Base-by-base conservation (phyloP, 75 land plant species). In the Pinus taeda region DNA sequence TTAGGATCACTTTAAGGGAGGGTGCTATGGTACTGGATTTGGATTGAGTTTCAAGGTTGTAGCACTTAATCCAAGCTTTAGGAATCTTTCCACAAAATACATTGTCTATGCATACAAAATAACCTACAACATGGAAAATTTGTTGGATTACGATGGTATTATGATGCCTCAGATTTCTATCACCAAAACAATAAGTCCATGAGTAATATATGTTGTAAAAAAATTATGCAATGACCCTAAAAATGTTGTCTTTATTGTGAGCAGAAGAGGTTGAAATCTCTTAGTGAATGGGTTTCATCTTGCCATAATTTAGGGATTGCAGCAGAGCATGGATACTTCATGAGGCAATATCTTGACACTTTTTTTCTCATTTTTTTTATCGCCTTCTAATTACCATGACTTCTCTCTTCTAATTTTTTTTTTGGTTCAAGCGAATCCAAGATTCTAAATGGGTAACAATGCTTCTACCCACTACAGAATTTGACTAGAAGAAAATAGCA, bases 81-180 rank as follows among this genome's bases (percentile, higher is more conserved):
- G 26, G 26, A 26, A 26, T 0, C 26, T 26, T 26, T 26, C 26
- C 0, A 26, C 26, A 26, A 26, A 89, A 11, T 85, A 84, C 39
- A 78, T 87, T 21, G 87, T 79, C 18, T 80, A 83, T 30, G 76
- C 86, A 4, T 91, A 91, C 71, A 87, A 71, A 79, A 86, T 75
- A 39, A 81, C 84, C n/a, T 64, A 71, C 21, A 26, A 26, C 26
- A 26, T 26, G 26, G 26, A 26, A 26, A 26, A 26, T 26, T 26
- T 26, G 26, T 0, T 91, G 74, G 93, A 91, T 58, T 91, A 91
- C 80, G 93, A 91, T 89, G 93, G 93, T 6, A 91, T 92, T n/a
- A 79, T 91, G 75, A 80, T 89, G 76, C 85, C 93, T 24, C 88
- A 88, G 76, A 36, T 79, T n/a, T 89, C 87, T 57, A 81, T 84